Evolutionary conservation across 2,329 filamentous ascomycete species (phyloP), one percentile per base, ranked within the genome.

Genomic region (Penicillium hordei): DNA sequence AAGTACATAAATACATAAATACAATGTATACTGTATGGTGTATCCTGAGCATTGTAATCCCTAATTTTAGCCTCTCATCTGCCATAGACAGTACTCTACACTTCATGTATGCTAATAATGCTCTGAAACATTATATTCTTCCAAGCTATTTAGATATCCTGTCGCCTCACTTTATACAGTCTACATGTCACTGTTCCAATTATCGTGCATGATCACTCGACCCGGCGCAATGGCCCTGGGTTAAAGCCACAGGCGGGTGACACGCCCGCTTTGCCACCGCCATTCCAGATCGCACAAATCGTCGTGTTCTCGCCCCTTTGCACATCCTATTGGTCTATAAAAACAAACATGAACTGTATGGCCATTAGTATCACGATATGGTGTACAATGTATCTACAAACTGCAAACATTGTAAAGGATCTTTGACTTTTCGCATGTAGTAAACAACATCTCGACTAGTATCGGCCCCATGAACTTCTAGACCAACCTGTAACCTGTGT

Each of bases 191-290:
- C 27, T 19, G 23, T 23, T 29, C 34, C 52, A 36, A 38, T 34
- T 21, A 48, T 6, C 5, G 15, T 44, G 23, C 48, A 56, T 49
- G 5, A 21, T 17, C 4, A n/a, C 27, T 25, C 9, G 48, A 45
- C 54, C 54, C 54, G 42, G 9, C 9, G 27, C 54, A 57, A 36
- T 31, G 54, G 50, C 31, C 48, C 46, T 8, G n/a, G 36, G 27
- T 36, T 23, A 57, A 57, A 52, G 25, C 48, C 33, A 52, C 23
- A 33, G 31, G 23, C 40, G 31, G 52, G 34, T 36, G 27, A 19
- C 25, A 48, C 17, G n/a, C n/a, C 33, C 43, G 15, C 42, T 21
- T 49, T 33, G 43, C 55, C 49, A 45, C 49, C 38, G 45, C 53
- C 39, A 51, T 34, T 27, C 27, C 10, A 36, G 8, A 21, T 29